Conservation (phyloP, 495 filamentous ascomycete species). For the Staphylotrichum tortipilum region DNA sequence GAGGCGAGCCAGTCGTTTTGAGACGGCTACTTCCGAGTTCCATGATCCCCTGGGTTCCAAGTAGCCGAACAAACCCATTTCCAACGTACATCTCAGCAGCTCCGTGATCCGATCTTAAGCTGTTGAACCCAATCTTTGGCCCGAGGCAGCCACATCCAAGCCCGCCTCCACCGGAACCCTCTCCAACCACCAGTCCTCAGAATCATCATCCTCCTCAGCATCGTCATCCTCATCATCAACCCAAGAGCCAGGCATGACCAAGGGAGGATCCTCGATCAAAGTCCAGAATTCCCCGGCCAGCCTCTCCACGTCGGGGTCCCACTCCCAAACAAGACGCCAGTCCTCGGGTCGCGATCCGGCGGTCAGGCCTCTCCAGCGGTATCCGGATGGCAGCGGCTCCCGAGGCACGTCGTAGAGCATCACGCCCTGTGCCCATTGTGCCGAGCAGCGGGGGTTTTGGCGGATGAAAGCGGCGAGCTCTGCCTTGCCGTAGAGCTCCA, state of each 20-base stretch:
- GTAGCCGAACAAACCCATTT: too few species aligned
- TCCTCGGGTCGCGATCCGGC: not conserved
- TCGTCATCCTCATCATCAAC: not conserved
- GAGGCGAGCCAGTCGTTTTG: too few species aligned
- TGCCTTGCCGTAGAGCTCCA: not conserved
- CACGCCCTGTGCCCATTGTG: too few species aligned
- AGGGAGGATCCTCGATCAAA: not conserved
- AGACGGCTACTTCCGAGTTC: too few species aligned
- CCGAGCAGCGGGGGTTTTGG: not conserved
- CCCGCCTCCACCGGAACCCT: too few species aligned
- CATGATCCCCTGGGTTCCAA: too few species aligned
- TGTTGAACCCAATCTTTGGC: too few species aligned
- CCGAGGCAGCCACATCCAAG: too few species aligned
- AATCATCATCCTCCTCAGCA: not conserved
- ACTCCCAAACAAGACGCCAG: not conserved
- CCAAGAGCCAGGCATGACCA: not conserved
- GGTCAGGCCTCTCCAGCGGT: not conserved
- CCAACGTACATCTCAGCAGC: too few species aligned
- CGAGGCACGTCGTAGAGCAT: too few species aligned
- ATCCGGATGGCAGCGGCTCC: not conserved
- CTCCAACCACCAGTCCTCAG: not conserved
- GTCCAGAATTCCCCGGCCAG: not conserved
- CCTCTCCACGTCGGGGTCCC: not conserved
- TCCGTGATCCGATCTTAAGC: too few species aligned
- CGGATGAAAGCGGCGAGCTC: not conserved